A percentile compares a stretch with the other conserved stretches of the same genome.
Conservation (phyloP, 768 basidiomycete species). For the Boletus reticuloceps region DNA sequence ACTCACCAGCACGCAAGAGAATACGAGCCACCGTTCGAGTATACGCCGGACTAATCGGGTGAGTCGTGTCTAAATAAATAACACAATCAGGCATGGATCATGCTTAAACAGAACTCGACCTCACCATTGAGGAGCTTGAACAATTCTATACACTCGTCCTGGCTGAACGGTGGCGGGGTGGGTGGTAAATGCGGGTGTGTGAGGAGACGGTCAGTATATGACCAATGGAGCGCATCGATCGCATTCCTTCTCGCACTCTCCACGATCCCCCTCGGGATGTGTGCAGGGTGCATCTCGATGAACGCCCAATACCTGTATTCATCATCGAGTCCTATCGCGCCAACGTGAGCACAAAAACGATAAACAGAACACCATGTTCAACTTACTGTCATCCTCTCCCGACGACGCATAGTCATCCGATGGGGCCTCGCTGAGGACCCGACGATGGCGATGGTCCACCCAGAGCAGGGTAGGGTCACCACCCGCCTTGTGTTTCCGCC, state of each 20-base stretch:
- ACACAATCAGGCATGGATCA: neutral
- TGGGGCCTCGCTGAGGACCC: slow-evolving; percentile 48
- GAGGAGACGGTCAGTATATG: slow-evolving; percentile 74
- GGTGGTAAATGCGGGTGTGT: slow-evolving; percentile 47
- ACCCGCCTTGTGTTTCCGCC: slow-evolving; percentile 31
- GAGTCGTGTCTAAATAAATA: slow-evolving; percentile 14
- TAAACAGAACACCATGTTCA: neutral
- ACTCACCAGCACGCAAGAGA: slow-evolving; percentile 64
- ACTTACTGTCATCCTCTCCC: slow-evolving; percentile 43
- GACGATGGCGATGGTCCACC: slow-evolving; percentile 64
- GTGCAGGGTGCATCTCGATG: slow-evolving; percentile 77
- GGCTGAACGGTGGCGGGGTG: slow-evolving; percentile 64
- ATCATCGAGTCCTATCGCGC: slow-evolving; percentile 59
- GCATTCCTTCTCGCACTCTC: slow-evolving; percentile 61
- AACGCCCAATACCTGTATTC: slow-evolving; percentile 84
- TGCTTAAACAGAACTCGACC: neutral
- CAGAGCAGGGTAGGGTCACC: slow-evolving; percentile 45
- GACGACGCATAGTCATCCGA: slow-evolving; percentile 24
- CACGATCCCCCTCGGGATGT: slow-evolving; percentile 50
- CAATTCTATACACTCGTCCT: slow-evolving; percentile 76
- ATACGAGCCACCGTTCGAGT: slow-evolving; percentile 69
- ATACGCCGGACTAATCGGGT: slow-evolving; percentile 39
- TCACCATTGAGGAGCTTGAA: slow-evolving; percentile 50
- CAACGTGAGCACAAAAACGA: neutral
- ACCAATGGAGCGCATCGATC: slow-evolving; percentile 75